These are phyloP conservation scores for Zalaria sp. DNA, from an alignment of 2,329 filamentous ascomycete species.

Conservation along the genomic window DNA sequence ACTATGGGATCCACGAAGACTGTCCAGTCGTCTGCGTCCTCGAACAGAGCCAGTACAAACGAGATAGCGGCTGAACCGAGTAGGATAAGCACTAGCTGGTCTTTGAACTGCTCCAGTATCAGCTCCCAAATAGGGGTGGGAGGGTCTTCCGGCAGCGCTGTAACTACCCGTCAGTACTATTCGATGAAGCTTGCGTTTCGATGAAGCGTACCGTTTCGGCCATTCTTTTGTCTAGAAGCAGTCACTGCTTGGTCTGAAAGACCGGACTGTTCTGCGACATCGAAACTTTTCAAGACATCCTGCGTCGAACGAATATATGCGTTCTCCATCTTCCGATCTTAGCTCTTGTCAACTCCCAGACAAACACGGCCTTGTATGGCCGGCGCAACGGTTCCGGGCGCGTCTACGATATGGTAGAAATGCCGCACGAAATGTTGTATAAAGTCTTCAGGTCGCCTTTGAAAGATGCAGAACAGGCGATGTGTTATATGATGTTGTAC, in stretches of 20 bases:
- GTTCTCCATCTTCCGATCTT: conserved; percentile 17
- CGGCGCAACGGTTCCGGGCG: too few species aligned
- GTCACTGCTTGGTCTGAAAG: conserved; percentile 17
- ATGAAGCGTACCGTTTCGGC: conserved; percentile 18
- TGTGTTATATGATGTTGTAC: too few species aligned
- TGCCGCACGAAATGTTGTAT: too few species aligned
- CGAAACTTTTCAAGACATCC: conserved; percentile 22
- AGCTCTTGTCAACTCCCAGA: too few species aligned
- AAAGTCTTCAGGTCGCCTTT: too few species aligned
- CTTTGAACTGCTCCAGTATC: conserved; percentile 97
- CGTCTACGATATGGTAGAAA: too few species aligned
- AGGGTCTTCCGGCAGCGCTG: conserved; percentile 73
- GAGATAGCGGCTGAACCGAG: conserved; percentile 86
- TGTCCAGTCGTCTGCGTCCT: conserved; percentile 86
- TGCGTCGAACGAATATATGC: conserved; percentile 18
- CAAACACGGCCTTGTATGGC: too few species aligned
- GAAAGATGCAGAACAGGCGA: too few species aligned
- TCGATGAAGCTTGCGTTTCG: neutral
- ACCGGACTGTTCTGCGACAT: conserved; percentile 18
- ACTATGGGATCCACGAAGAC: conserved; percentile 94
- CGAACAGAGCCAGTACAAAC: conserved; percentile 83
- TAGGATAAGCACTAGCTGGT: conserved; percentile 91
- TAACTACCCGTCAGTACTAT: conserved; percentile 7
- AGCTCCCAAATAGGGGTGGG: conserved; percentile 94
- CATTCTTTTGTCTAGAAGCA: conserved; percentile 18